phyloP scores from a whole-genome alignment of 176 grass and related monocot genomes.

The Themeda triandra region DNA sequence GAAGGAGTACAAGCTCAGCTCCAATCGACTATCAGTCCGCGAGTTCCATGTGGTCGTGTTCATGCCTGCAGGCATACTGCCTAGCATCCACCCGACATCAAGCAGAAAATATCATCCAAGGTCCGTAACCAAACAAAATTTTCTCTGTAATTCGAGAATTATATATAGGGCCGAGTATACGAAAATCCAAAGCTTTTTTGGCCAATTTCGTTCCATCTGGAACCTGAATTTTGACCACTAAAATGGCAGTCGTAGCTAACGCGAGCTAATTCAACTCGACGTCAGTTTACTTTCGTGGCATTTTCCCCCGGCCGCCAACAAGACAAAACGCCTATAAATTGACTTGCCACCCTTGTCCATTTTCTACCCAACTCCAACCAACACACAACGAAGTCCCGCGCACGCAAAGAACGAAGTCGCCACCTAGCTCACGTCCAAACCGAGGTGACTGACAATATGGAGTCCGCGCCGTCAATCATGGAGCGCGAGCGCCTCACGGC shows the following conservation, averaged over 20 bases:
- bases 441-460: conserved; percentile 7
- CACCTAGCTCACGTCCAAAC: neutral
- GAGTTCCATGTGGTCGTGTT: too few relatives aligned
- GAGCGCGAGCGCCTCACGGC: conserved; percentile 61
- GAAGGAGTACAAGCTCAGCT: too few relatives aligned
- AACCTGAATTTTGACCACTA: neutral
- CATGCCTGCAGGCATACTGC: too few relatives aligned
- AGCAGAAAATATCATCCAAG: too few relatives aligned
- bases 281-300: neutral
- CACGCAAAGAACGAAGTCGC: neutral
- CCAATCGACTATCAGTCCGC: too few relatives aligned
- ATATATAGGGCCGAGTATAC: neutral
- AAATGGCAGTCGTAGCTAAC: neutral
- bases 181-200: neutral
- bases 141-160: neutral
- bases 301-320: neutral
- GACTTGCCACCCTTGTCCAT: neutral
- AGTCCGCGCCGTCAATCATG: conserved; percentile 39
- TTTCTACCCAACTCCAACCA: conserved; percentile 12
- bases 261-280: neutral
- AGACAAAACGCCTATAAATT: conserved; percentile 23
- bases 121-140: neutral
- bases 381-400: neutral
- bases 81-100: too few relatives aligned
- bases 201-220: neutral